These are phyloP conservation scores for Ceratocystis alfenasii DNA, from an alignment of 2,329 filamentous ascomycete species.

Conservation along the genomic window DNA sequence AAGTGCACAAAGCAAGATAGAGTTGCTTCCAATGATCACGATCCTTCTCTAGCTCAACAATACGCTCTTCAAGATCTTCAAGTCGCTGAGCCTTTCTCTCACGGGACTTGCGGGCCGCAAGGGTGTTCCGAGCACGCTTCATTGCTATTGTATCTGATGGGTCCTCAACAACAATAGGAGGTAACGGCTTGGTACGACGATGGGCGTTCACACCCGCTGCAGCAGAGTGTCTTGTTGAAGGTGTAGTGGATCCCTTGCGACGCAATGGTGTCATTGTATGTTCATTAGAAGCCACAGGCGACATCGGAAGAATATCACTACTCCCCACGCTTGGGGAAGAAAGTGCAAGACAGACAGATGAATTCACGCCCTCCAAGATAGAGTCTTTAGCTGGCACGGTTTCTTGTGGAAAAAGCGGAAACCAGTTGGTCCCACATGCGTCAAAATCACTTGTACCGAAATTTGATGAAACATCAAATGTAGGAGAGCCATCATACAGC, in stretches of 20 bases:
- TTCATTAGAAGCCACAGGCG: conserved; percentile 3
- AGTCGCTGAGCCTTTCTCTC: conserved; percentile 71
- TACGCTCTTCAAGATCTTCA: conserved; percentile 60
- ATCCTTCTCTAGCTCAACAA: conserved; percentile 55
- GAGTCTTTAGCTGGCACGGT: conserved; percentile 23
- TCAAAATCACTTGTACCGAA: conserved; percentile 51
- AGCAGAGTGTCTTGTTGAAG: conserved; percentile 47
- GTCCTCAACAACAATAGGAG: conserved; percentile 66
- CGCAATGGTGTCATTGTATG: background rate
- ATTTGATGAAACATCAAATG: conserved; percentile 57
- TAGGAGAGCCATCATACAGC: conserved; percentile 64
- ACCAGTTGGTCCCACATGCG: conserved; percentile 50
- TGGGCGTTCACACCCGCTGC: conserved; percentile 59
- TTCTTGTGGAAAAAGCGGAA: conserved; percentile 55
- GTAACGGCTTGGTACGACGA: conserved; percentile 68
- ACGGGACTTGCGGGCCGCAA: conserved; percentile 86
- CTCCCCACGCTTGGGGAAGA: conserved; percentile 9
- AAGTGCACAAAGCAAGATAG: conserved; percentile 35
- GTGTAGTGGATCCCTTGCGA: conserved; percentile 12
- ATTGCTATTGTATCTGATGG: conserved; percentile 62
- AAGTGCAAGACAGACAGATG: conserved; percentile 13
- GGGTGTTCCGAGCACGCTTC: conserved; percentile 88
- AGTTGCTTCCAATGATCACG: conserved; percentile 54
- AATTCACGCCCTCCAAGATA: conserved; percentile 21
- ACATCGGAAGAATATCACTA: background rate